Conservation (phyloP, 208 protist genomes). For the Crithidia brevicula region DNA sequence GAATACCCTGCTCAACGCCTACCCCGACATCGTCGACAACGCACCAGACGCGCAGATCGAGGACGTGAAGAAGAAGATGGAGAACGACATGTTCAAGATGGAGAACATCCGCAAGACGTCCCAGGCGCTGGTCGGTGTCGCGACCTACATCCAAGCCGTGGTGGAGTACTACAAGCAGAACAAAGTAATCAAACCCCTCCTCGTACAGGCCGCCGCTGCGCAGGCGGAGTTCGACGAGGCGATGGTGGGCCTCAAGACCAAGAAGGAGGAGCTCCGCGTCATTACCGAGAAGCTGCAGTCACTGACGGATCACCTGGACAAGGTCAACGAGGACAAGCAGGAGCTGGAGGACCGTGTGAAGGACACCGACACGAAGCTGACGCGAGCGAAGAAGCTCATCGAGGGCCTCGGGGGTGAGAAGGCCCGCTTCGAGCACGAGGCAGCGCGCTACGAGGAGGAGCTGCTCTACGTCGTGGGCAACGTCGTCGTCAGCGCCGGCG, state of each 20-base stretch:
- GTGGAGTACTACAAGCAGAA: constrained; percentile 98
- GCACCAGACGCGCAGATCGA: constrained; percentile 91
- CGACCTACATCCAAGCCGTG: constrained; percentile 97
- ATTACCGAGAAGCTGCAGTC: constrained; percentile 89
- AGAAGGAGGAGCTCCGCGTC: constrained; percentile 92
- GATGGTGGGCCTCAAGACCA: constrained; percentile 89
- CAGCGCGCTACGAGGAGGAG: constrained; percentile 79
- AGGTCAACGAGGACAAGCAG: constrained; percentile 90
- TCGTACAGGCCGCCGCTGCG: constrained; percentile 82
- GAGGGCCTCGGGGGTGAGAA: constrained; percentile 95
- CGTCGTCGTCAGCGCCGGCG: constrained; percentile 93
- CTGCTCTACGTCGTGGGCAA: constrained; percentile 93
- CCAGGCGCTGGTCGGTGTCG: constrained; percentile 94
- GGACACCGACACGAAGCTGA: constrained; percentile 94
- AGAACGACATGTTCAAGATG: constrained; percentile 94
- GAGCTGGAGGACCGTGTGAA: constrained; percentile 92
- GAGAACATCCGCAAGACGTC: constrained; percentile 93
- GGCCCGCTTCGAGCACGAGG: constrained; percentile 88
- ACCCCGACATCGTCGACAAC: constrained; percentile 89
- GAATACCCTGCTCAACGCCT: constrained; percentile 83
- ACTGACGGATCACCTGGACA: constrained; percentile 85
- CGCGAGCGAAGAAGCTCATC: constrained; percentile 95
- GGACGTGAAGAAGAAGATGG: constrained; percentile 95
- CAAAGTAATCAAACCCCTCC: constrained; percentile 95
- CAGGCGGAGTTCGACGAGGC: constrained; percentile 88